Percentiles rank a stretch among this genome's conserved stretches.
Evolutionary conservation across 1,284 basidiomycete genomes (phyloP).

Genomic region (Puccinia triticina): DNA sequence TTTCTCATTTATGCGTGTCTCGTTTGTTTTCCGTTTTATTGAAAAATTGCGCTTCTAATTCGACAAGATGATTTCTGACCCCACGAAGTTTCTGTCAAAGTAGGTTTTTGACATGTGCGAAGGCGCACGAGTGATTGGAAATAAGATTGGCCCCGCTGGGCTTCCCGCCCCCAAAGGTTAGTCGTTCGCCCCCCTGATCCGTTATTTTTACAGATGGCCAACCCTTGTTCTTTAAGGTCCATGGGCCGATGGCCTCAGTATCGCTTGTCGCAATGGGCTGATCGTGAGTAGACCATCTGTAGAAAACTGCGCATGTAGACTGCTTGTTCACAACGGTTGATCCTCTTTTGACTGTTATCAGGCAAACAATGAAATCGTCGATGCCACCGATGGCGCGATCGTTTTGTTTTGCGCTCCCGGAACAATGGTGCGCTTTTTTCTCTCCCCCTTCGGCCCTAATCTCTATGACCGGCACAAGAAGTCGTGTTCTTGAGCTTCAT

Average conservation of each 20-base stretch:
- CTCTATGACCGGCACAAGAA: background rate
- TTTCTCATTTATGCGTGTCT: constrained; percentile 1
- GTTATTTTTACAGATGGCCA: background rate
- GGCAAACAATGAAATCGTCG: constrained; percentile 51
- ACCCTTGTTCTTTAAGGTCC: constrained; percentile 33
- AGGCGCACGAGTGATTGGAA: constrained; percentile 42
- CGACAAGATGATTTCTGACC: too few species aligned
- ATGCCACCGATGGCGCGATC: constrained; percentile 51
- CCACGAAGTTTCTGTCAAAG: too few species aligned
- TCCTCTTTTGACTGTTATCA: background rate
- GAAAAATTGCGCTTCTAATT: too few species aligned
- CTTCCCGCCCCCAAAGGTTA: constrained; percentile 38
- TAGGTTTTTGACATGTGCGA: constrained; percentile 45
- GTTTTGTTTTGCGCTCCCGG: constrained; percentile 51
- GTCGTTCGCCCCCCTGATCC: background rate
- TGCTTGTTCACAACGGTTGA: background rate
- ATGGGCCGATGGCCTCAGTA: constrained; percentile 51
- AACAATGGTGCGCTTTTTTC: constrained; percentile 32
- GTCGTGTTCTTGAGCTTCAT: too few species aligned
- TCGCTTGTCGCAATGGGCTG: constrained; percentile 47
- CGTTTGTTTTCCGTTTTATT: background rate
- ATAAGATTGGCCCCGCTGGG: constrained; percentile 48
- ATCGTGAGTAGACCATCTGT: constrained; percentile 21
- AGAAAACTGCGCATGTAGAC: background rate
- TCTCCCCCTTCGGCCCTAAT: too few species aligned